These are phyloP conservation scores for Boletus pseudopeckii DNA, from an alignment of 768 basidiomycete species.

Conservation along the genomic window DNA sequence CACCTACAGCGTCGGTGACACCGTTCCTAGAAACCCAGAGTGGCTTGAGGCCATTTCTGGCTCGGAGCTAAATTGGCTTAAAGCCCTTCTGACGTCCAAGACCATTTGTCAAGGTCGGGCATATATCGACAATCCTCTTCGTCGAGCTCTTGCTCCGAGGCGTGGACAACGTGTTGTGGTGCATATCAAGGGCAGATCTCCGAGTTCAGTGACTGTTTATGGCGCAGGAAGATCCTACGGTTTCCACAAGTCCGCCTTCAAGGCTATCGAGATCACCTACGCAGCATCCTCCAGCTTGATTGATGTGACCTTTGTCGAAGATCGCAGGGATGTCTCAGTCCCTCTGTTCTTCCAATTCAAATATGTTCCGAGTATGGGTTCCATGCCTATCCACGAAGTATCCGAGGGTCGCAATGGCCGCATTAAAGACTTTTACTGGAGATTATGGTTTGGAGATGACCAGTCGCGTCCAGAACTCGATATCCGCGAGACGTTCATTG, in stretches of 20 bases:
- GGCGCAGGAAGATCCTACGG: slow-evolving; percentile 83
- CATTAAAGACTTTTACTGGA: slow-evolving; percentile 99
- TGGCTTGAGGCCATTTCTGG: slow-evolving; percentile 91
- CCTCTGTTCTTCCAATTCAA: slow-evolving; percentile 79
- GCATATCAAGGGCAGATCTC: slow-evolving; percentile 39
- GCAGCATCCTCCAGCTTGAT: slow-evolving; percentile 52
- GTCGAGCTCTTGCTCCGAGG: slow-evolving; percentile 83
- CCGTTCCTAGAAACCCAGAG: slow-evolving; percentile 55
- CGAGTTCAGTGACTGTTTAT: slow-evolving; percentile 61
- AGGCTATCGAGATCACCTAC: slow-evolving; percentile 75
- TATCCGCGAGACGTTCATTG: slow-evolving; percentile 77
- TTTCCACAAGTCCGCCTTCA: slow-evolving; percentile 68
- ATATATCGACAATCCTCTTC: slow-evolving; percentile 87
- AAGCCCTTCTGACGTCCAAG: slow-evolving; percentile 75
- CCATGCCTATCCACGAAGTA: slow-evolving; percentile 90
- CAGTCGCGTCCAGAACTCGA: slow-evolving; percentile 73
- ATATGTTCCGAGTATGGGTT: slow-evolving; percentile 87
- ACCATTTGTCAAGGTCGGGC: slow-evolving; percentile 84
- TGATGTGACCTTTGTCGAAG: slow-evolving; percentile 75
- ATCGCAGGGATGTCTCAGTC: slow-evolving; percentile 70
- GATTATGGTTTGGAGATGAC: slow-evolving; percentile 92
- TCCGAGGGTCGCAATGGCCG: slow-evolving; percentile 77
- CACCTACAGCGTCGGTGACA: slow-evolving; percentile 47
- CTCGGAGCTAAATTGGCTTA: slow-evolving; percentile 77
- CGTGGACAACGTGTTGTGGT: slow-evolving; percentile 75